phyloP scores from a whole-genome alignment of 148 eudicot species.

The Vaccinium macrocarpon region DNA sequence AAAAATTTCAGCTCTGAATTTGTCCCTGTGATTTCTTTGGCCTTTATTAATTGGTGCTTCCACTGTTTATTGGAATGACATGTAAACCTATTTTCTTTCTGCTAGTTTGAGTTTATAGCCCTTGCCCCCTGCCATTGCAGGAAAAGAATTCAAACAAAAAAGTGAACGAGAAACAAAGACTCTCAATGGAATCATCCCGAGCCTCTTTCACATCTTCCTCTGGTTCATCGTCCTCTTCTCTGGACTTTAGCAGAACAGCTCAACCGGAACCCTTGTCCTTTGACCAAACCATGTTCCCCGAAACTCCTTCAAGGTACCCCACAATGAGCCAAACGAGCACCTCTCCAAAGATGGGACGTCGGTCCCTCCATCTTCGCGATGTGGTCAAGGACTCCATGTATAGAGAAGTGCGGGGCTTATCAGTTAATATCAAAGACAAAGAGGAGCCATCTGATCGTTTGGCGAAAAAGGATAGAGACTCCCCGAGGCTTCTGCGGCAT shows the following conservation, averaged over 20 bases:
- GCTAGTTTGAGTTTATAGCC: conserved; percentile 9
- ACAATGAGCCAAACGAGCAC: conserved; percentile 51
- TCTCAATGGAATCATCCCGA: conserved; percentile 71
- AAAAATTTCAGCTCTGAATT: not conserved
- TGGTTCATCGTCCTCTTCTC: conserved; percentile 85
- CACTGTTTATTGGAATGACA: not conserved
- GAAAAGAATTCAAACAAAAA: conserved; percentile 49
- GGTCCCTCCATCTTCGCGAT: conserved; percentile 57
- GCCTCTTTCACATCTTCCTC: conserved; percentile 83
- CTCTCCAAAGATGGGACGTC: conserved; percentile 54
- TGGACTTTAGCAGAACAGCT: conserved; percentile 59
- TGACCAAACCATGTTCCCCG: conserved; percentile 68
- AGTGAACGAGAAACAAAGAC: conserved; percentile 52
- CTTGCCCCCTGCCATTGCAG: conserved; percentile 41
- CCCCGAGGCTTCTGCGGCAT: conserved; percentile 54
- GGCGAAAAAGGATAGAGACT: conserved; percentile 40
- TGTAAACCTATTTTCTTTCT: not conserved
- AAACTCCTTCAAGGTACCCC: conserved; percentile 63
- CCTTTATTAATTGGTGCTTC: conserved; percentile 3
- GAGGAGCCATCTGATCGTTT: conserved; percentile 36
- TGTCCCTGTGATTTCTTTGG: not conserved
- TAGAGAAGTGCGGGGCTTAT: conserved; percentile 50
- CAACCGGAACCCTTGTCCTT: conserved; percentile 65
- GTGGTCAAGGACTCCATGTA: conserved; percentile 91
- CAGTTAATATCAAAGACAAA: conserved; percentile 39